Conservation (phyloP, 768 basidiomycete species). For the Boletus bicolor region DNA sequence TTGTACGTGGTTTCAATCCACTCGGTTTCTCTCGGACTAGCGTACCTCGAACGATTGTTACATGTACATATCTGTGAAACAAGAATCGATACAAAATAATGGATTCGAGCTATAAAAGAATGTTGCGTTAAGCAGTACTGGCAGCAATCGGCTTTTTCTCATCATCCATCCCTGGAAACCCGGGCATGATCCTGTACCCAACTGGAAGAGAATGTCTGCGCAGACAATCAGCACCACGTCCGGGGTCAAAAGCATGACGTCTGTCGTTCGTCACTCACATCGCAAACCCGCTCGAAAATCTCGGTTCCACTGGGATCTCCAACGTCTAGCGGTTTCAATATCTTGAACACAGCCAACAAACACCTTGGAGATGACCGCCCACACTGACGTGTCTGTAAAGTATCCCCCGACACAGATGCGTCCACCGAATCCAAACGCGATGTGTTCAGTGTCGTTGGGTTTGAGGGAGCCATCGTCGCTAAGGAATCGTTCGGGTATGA, state of each 20-base stretch:
- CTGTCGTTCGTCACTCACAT: constrained; percentile 2
- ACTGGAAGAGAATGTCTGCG: constrained; percentile 9
- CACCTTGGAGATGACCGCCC: constrained; percentile 13
- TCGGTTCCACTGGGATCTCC: constrained; percentile 16
- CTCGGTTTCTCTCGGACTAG: too few species aligned
- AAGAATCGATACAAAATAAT: too few species aligned
- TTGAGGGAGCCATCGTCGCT: constrained; percentile 24
- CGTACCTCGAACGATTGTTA: too few species aligned
- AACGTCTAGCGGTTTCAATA: not conserved
- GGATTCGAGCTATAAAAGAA: too few species aligned
- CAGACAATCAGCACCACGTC: not conserved
- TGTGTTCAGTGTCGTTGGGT: constrained; percentile 2
- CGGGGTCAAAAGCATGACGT: not conserved
- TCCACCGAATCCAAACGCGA: constrained; percentile 26
- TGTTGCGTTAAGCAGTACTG: not conserved
- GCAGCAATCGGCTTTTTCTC: constrained; percentile 2
- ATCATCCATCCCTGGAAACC: not conserved
- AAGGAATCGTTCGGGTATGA: constrained; percentile 40
- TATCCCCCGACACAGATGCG: constrained; percentile 25
- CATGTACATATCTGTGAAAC: too few species aligned
- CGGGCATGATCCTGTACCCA: constrained; percentile 1
- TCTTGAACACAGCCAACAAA: constrained; percentile 8
- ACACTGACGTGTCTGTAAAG: constrained; percentile 19
- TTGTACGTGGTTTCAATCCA: too few species aligned
- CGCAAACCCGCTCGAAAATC: constrained; percentile 6